A percentile compares a stretch with the other conserved stretches of the same genome.
Conservation (phyloP, 208 protist genomes). For the Tritrichomonas foetus region DNA sequence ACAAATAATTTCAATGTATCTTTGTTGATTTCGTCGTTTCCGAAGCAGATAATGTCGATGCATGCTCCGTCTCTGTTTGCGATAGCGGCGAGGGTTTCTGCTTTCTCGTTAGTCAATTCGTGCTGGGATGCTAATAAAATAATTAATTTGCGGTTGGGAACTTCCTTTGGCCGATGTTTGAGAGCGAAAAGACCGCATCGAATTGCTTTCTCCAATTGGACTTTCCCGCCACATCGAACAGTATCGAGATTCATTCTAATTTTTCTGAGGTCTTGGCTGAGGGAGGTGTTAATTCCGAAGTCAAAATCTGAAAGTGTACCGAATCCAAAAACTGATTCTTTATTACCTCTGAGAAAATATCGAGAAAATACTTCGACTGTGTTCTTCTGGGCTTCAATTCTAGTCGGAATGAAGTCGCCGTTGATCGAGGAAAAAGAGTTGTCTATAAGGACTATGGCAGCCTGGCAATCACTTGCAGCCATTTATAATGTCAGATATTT, state of each 20-base stretch:
- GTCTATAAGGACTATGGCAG: background rate
- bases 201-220: background rate
- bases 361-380: background rate
- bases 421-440: background rate
- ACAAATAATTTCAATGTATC: background rate
- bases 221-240: background rate
- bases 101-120: background rate
- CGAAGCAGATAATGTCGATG: background rate
- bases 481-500: background rate
- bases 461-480: background rate
- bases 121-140: background rate
- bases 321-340: background rate
- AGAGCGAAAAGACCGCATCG: background rate
- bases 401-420: background rate
- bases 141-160: background rate
- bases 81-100: background rate
- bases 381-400: background rate
- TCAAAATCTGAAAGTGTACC: background rate
- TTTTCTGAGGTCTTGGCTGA: background rate
- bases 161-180: background rate
- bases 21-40: background rate
- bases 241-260: background rate
- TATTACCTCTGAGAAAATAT: background rate
- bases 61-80: background rate
- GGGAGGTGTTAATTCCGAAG: background rate